Evolutionary conservation across 2,329 filamentous ascomycete genomes (phyloP), one percentile per base, ranked within the genome.

Genomic region (Sclerotinia subarctica): DNA sequence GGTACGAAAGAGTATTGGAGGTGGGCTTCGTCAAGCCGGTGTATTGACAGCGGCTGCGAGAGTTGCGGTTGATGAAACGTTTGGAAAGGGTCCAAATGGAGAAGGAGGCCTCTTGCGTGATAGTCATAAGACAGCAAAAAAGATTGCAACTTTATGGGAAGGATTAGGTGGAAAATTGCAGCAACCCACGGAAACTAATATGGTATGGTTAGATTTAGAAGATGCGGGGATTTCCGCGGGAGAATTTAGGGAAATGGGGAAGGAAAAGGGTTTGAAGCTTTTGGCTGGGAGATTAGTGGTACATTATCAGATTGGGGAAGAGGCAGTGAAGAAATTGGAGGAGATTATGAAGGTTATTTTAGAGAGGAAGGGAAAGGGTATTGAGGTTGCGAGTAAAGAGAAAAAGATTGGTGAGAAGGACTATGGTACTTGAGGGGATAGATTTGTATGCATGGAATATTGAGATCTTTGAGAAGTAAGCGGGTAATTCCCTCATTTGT

Each of bases 1-100:
- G 88, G 84, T 93, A 35, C 83, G 92, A 67, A 96, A 96, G 81
- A 86, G 87, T 35, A 88, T 96, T 72, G 93, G 93, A 26, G 93
- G 93, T 52, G 92, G 91, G 0, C 82, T 92, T 68, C 82, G 93
- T 35, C 92, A 95, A 78, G 83, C 90, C 0, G 93, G 93, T 66
- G 86, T 95, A 1, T 82, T 95, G 19, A 87, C 91, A 6, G 89
- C 91, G 0, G 88, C 92, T 0, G 92, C 92, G 0, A 82, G 90
- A 29, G 88, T 93, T 5, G 91, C 90, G 0, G 85, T 96, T 11
- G 89, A 94, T 71, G 90, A 93, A 77, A 93, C 90, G 0, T 96
- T 95, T 71, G 86, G 87, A 17, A 79, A 76, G 19, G 86, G 83
- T 5, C 80, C 84, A 3, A 79, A 80, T 69, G 85, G 86, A 65